phyloP scores from a whole-genome alignment of 192 early-diverging fungal species.

The Coemansia pectinata region DNA sequence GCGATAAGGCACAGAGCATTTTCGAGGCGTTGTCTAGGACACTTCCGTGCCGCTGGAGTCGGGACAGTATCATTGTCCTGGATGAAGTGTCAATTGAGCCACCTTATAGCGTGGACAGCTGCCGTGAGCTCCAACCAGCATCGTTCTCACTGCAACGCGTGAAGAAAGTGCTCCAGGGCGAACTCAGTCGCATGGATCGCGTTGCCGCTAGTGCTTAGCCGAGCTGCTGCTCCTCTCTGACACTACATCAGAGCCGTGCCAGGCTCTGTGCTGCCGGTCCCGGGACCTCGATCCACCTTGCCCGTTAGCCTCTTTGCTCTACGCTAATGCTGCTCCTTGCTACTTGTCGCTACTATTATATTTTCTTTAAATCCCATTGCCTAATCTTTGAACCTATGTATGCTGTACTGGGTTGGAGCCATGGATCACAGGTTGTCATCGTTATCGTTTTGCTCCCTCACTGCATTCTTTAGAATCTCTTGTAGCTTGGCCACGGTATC shows the following conservation, averaged over 20 bases:
- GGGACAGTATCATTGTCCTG: slow-evolving; percentile 74
- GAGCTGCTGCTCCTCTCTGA: background rate
- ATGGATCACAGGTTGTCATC: background rate
- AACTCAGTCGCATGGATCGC: slow-evolving; percentile 33
- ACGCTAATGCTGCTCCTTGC: background rate
- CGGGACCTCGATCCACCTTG: background rate
- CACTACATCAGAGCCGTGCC: background rate
- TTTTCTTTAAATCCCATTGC: background rate
- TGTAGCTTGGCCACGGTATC: slow-evolving; percentile 40
- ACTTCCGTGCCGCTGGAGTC: slow-evolving; percentile 77
- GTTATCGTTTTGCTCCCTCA: background rate
- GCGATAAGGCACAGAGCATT: slow-evolving; percentile 70
- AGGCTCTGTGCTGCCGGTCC: background rate
- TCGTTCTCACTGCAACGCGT: slow-evolving; percentile 66
- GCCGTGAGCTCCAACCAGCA: slow-evolving; percentile 56
- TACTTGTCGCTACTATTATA: slow-evolving; percentile 1
- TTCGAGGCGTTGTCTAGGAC: slow-evolving; percentile 83
- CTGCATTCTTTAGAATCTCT: slow-evolving; percentile 9
- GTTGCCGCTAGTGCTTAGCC: slow-evolving; percentile 7
- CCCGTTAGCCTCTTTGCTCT: background rate
- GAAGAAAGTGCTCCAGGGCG: slow-evolving; percentile 67
- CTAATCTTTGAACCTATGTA: background rate
- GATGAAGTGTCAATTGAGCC: slow-evolving; percentile 77
- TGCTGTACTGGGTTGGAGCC: background rate
- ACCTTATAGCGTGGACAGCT: slow-evolving; percentile 71